These are phyloP conservation scores for Pythium guiyangense DNA, from an alignment of 352 stramenopile species.

Conservation along the genomic window DNA sequence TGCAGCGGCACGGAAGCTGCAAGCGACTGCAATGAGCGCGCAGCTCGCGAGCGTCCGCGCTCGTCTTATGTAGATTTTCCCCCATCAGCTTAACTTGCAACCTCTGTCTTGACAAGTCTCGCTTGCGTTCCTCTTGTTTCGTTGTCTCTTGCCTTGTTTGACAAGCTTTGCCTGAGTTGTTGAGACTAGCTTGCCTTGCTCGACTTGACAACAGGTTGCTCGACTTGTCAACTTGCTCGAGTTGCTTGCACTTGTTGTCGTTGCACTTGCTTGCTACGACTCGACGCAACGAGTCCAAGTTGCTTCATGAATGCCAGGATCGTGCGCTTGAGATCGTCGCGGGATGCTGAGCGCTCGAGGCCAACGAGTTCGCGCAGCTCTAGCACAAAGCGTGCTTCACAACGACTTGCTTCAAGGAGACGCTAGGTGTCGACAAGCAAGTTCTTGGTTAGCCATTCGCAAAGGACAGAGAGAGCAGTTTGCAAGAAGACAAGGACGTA, in stretches of 20 bases:
- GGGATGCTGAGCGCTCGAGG: neutral
- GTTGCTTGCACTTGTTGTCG: neutral
- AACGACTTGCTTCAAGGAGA: conserved; percentile 8
- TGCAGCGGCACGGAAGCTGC: neutral
- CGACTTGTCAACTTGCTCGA: no score
- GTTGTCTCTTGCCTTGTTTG: no score
- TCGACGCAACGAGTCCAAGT: neutral
- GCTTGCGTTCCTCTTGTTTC: no score
- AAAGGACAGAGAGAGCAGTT: no score
- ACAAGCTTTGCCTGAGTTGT: no score
- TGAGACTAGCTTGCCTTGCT: no score
- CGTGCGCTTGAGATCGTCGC: neutral
- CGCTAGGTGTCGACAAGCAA: no score
- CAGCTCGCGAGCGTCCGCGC: neutral
- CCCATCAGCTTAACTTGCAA: conserved; percentile 9
- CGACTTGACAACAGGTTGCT: no score
- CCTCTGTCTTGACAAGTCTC: neutral
- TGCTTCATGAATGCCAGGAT: conserved; percentile 3
- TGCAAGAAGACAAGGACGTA: neutral
- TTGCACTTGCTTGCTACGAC: neutral
- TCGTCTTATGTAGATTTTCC: conserved; percentile 19
- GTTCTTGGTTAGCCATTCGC: no score
- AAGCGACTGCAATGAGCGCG: no score
- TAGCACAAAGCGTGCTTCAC: conserved; percentile 7
- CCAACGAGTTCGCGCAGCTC: conserved; percentile 12